Evolutionary conservation across 768 basidiomycete genomes (phyloP), one percentile per base, ranked within the genome.

Genomic region (Chiua virens): DNA sequence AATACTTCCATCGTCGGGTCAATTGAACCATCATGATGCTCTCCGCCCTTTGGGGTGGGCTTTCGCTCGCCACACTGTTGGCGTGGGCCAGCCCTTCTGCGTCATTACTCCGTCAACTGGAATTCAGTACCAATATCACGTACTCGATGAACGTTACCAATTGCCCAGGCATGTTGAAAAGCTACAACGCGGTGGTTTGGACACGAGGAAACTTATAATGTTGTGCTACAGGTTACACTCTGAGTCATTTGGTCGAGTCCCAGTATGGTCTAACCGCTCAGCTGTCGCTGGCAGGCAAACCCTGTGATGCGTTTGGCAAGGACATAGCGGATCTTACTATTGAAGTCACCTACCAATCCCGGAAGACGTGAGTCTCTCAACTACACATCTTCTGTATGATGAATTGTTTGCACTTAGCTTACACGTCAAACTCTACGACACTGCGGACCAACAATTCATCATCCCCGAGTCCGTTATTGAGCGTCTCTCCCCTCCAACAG

Each of bases 371-470:
- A 17, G 67, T 57, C 44, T 8, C 18, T n/a, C 35, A 8, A n/a
- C 37, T 34, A 9, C 42, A 7, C 7, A 23, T 15, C 1, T 23
- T 13, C 37, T n/a, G 11, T n/a, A 39, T 11, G n/a, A 30, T 9
- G n/a, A 42, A 20, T 40, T 17, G 0, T 45, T 39, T 42, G 27
- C 8, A 8, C 18, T 17, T 47, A 87, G 87, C 41, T 71, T 89
- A 5, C 87, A 81, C 46, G 83, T 89, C 36, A 80, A 85, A 54
- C 82, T 89, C 10, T 80, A 73, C 55, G 87, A 89, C 63, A 78
- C 78, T 1, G 75, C 69, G 8, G 71, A 81, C 37, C 55, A 74
- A 42, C 89, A 90, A 60, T 91, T 83, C 68, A 81, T 79, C 7
- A 75, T 91, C 35, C 87, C 87, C 0, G 64, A 78, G 27, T 77